phyloP scores from a whole-genome alignment of 805 yeast species.

The Metschnikowia chrysomelidarum region DNA sequence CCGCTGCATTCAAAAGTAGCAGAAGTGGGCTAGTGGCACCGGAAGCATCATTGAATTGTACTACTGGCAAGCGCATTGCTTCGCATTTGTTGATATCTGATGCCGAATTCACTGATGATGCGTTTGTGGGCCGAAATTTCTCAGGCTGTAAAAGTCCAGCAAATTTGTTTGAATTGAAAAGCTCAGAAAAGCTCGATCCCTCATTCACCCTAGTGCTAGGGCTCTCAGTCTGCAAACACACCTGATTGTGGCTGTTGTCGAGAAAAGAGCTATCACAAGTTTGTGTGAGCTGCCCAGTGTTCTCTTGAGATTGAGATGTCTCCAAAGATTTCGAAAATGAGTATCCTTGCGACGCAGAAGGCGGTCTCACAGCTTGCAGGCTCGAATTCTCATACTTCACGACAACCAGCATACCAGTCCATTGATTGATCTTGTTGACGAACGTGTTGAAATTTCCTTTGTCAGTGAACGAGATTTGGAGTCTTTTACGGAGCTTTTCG shows the following conservation, averaged over 20 bases:
- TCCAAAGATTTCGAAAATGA: constrained; percentile 2
- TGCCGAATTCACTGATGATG: neutral
- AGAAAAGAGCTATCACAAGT: too few species aligned
- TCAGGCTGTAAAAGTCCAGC: too few species aligned
- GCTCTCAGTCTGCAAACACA: too few species aligned
- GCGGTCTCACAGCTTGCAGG: constrained; percentile 8
- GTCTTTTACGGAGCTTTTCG: constrained; percentile 16
- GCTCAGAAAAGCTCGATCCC: too few species aligned
- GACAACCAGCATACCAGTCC: constrained; percentile 15
- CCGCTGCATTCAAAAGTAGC: constrained; percentile 9
- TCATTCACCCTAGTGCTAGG: too few species aligned
- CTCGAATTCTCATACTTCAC: constrained; percentile 6
- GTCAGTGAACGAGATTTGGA: constrained; percentile 19
- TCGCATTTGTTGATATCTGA: neutral
- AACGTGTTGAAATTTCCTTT: constrained; percentile 19
- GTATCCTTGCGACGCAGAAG: neutral
- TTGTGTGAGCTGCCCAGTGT: constrained; percentile 2
- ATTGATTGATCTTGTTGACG: constrained; percentile 15
- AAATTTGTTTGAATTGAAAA: too few species aligned
- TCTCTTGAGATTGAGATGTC: constrained; percentile 1
- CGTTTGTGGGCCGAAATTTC: too few species aligned
- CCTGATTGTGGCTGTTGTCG: too few species aligned
- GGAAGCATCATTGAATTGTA: too few species aligned
- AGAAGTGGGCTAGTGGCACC: too few species aligned
- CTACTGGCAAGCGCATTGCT: too few species aligned